Conservation (phyloP, 441 rosid species). For the Arabidopsis lyrata region DNA sequence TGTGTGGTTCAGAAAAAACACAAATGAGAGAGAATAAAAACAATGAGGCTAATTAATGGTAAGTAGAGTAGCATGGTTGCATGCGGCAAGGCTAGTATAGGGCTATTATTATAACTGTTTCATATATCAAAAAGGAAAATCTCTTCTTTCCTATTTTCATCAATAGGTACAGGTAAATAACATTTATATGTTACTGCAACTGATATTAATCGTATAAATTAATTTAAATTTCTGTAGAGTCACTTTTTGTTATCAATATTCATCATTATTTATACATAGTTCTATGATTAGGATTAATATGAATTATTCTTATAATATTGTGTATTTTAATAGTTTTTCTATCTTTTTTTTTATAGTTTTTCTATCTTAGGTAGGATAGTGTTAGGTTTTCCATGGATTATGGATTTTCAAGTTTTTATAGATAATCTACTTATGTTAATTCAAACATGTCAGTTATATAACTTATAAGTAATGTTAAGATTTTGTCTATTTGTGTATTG, state of each 20-base stretch:
- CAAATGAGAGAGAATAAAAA: slow-evolving; percentile 24
- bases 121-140: slow-evolving; percentile 39
- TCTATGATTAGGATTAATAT: neutral
- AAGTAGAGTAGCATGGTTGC: slow-evolving; percentile 37
- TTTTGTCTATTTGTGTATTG: neutral
- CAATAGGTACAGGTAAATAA: slow-evolving; percentile 31
- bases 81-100: slow-evolving; percentile 39
- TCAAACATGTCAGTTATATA: neutral
- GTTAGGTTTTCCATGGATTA: neutral
- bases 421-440: neutral
- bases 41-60: slow-evolving; percentile 27
- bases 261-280: slow-evolving; percentile 1
- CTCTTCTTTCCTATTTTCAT: slow-evolving; percentile 44
- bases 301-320: neutral
- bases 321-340: neutral
- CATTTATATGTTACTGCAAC: slow-evolving; percentile 13
- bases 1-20: slow-evolving; percentile 28
- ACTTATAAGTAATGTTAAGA: neutral
- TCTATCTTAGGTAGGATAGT: neutral
- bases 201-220: neutral
- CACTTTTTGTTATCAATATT: neutral
- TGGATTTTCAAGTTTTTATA: neutral
- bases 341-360: too few relatives aligned
- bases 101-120: slow-evolving; percentile 38
- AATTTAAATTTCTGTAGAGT: neutral